Percentiles rank a stretch among this genome's conserved stretches.
Conservation (phyloP, 306 rosid species). For the Echinosophora koreensis region DNA sequence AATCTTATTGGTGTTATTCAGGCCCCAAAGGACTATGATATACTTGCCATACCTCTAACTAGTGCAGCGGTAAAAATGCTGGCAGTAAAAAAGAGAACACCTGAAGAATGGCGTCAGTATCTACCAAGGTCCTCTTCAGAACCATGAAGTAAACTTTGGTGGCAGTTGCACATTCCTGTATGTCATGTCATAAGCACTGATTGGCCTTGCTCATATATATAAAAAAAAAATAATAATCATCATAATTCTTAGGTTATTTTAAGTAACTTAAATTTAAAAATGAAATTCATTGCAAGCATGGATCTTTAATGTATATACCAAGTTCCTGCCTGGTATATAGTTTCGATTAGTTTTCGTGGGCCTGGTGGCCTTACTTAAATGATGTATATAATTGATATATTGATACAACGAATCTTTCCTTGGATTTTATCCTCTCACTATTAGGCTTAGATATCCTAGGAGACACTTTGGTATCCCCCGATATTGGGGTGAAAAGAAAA, state of each 20-base stretch:
- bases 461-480: no score
- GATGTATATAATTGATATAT: not conserved
- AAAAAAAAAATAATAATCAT: not conserved
- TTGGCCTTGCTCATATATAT: not conserved
- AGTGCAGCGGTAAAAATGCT: slow-evolving; percentile 63
- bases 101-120: slow-evolving; percentile 80
- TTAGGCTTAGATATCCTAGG: no score
- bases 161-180: slow-evolving; percentile 22
- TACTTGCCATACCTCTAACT: slow-evolving; percentile 75
- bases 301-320: not conserved
- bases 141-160: slow-evolving; percentile 37
- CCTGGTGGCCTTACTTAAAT: not conserved
- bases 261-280: not conserved
- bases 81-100: slow-evolving; percentile 65
- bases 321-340: not conserved
- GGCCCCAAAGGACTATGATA: slow-evolving; percentile 74
- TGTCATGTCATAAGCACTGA: not conserved
- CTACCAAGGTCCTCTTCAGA: slow-evolving; percentile 50
- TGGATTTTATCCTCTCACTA: not conserved
- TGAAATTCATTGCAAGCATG: not conserved
- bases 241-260: not conserved
- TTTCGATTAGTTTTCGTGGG: slow-evolving; percentile 2
- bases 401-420: not conserved
- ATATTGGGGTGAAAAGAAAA: no score
- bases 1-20: slow-evolving; percentile 41